Conservation (phyloP, 1,139 yeast species). For the Suhomyces guaymorum region DNA sequence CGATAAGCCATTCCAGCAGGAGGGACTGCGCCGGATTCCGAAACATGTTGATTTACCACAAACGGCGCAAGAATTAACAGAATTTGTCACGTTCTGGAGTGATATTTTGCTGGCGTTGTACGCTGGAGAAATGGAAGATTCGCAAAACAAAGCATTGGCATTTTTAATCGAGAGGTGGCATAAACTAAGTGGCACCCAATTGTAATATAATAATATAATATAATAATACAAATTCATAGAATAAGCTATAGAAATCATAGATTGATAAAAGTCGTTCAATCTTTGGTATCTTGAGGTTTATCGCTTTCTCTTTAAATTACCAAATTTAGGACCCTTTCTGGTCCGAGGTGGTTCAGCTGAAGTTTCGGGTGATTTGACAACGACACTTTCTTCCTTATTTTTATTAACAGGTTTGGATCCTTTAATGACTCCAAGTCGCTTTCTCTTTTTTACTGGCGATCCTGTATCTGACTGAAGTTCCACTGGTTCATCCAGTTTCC, state of each 20-base stretch:
- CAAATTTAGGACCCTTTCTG: too few species aligned
- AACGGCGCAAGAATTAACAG: constrained; percentile 26
- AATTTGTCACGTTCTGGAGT: constrained; percentile 56
- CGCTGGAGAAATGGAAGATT: constrained; percentile 33
- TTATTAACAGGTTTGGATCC: too few species aligned
- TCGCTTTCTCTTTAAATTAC: too few species aligned
- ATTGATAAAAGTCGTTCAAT: too few species aligned
- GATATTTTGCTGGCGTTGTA: constrained; percentile 45
- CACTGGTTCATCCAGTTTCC: background rate
- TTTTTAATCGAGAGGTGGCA: constrained; percentile 44
- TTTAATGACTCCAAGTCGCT: too few species aligned
- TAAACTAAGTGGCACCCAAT: constrained; percentile 15
- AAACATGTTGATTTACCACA: constrained; percentile 30
- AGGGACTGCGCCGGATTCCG: constrained; percentile 24
- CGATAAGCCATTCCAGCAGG: constrained; percentile 31
- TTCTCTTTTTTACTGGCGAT: constrained; percentile 1
- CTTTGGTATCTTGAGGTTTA: too few species aligned
- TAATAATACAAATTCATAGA: too few species aligned
- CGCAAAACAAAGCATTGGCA: constrained; percentile 42
- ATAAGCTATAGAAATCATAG: too few species aligned
- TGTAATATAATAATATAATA: too few species aligned
- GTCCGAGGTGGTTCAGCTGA: too few species aligned
- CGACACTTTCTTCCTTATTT: too few species aligned
- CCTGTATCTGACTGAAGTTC: background rate
- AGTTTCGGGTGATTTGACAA: too few species aligned